Base-by-base conservation (phyloP, 192 early-diverging fungal species). In the Entrophospora sp. region DNA sequence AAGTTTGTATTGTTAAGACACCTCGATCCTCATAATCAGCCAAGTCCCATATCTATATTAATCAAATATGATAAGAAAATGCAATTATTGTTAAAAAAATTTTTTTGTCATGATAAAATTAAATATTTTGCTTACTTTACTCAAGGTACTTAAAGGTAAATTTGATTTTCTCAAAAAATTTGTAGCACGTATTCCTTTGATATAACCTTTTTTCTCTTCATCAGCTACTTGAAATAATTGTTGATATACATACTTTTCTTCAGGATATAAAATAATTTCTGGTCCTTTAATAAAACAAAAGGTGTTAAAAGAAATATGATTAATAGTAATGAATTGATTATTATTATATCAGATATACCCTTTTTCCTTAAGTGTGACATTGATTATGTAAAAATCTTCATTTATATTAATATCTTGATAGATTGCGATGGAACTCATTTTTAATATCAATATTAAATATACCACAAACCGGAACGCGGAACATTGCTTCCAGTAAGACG, bases 21-120 rank as follows among this genome's bases (percentile, higher is more conserved):
- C 94, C 95, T 61, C 84, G 83, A 68, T 85, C 81, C 27, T 91
- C 86, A 2, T 77, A 59, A 71, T 94, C 92, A 5, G 86, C 86
- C n/a, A 88, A 73, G 43, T 92, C 81, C 95, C 95, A 97, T 49
- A 97, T 91, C 78, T 87, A 65, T 25, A 35, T 5, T 14, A 30
- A 63, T 43, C n/a, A 43, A 44, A 56, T 30, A 32, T 22, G 57
- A 32, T 25, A 43, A 28, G 16, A 57, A 28, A 36, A 20, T 20
- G 14, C 25, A 56, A 24, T 27, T 37, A 57, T 9, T 3, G 46
- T 51, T 59, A 34, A 38, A 32, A 10, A 64, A 43, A 58, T 40
- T 18, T 3, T 1, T 14, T 32, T 9, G 38, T 3, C 36, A 13
- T 22, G 45, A 46, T 9, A 58, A 25, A 45, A 35, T 7, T 32